A percentile compares a stretch with the other conserved stretches of the same genome.
These are phyloP conservation scores for Aspergillus novoparasiticus DNA, from an alignment of 2,329 filamentous ascomycete species.

Conservation along the genomic window DNA sequence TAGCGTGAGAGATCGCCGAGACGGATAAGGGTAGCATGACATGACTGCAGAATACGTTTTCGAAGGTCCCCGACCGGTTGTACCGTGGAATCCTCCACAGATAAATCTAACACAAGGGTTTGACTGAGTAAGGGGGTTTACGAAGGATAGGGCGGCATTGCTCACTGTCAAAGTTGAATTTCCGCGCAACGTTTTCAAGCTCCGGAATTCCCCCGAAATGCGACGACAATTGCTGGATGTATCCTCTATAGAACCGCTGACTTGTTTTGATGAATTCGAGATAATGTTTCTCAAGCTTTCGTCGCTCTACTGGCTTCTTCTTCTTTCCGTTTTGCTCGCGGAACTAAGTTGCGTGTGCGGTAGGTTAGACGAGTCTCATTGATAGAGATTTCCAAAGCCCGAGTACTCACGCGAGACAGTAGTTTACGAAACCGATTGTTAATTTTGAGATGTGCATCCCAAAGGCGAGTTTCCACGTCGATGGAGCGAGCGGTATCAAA, in stretches of 20 bases:
- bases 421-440: conserved; percentile 76
- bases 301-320: conserved; percentile 63
- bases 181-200: conserved; percentile 58
- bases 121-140: conserved; percentile 10
- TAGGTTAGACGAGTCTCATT: conserved; percentile 7
- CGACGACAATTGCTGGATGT: conserved; percentile 73
- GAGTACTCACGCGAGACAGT: conserved; percentile 55
- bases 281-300: conserved; percentile 82
- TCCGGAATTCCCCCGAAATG: conserved; percentile 60
- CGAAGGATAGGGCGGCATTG: conserved; percentile 15
- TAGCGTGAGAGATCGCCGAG: conserved; percentile 91
- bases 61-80: conserved; percentile 55
- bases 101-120: conserved; percentile 38
- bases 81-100: conserved; percentile 45
- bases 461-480: conserved; percentile 72
- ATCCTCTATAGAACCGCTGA: conserved; percentile 84
- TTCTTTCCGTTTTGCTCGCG: conserved; percentile 54
- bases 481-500: conserved; percentile 49
- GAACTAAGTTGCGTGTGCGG: conserved; percentile 40
- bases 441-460: conserved; percentile 76
- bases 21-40: conserved; percentile 79
- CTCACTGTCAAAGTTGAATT: conserved; percentile 53
- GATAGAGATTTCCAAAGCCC: neutral
- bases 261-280: conserved; percentile 82
- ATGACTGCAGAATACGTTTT: conserved; percentile 68